These are phyloP conservation scores for Mortierella sp. DNA, from an alignment of 371 early-diverging fungal species.

Conservation along the genomic window DNA sequence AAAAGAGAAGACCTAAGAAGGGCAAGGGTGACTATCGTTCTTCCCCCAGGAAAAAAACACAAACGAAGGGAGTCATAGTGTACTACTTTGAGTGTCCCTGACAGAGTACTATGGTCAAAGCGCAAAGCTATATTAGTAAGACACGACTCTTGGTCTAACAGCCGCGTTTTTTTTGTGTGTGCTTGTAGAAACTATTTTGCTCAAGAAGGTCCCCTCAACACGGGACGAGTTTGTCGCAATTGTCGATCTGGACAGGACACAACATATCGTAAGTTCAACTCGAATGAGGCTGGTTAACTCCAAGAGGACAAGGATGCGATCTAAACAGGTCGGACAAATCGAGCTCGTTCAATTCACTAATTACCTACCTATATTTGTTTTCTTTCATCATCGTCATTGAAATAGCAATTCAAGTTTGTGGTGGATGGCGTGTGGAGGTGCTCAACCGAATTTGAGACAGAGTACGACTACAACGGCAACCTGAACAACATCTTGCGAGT, in stretches of 20 bases:
- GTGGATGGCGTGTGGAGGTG: slow-evolving; percentile 66
- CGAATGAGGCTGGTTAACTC: too few relatives aligned
- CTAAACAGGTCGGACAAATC: too few relatives aligned
- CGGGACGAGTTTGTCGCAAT: slow-evolving; percentile 36
- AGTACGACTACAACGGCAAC: slow-evolving; percentile 46
- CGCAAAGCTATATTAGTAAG: too few relatives aligned
- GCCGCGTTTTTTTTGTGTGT: not conserved
- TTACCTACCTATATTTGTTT: not conserved
- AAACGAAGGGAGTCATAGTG: too few relatives aligned
- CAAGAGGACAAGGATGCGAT: too few relatives aligned
- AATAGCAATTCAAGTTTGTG: slow-evolving; percentile 62
- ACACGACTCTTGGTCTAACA: not conserved
- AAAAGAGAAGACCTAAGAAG: not conserved
- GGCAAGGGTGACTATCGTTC: not conserved
- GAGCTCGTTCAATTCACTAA: too few relatives aligned
- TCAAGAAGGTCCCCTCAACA: slow-evolving; percentile 27
- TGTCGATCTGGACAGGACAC: slow-evolving; percentile 52
- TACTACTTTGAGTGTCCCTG: too few relatives aligned
- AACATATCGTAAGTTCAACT: slow-evolving; percentile 40
- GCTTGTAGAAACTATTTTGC: slow-evolving; percentile 17
- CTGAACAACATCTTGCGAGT: slow-evolving; percentile 59
- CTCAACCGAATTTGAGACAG: slow-evolving; percentile 57
- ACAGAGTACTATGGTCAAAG: too few relatives aligned
- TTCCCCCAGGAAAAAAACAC: not conserved
- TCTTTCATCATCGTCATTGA: not conserved